Evolutionary conservation across 108 stramenopile genomes (phyloP), one percentile per base, ranked within the genome.

Genomic region (Fistulifera pelliculosa): DNA sequence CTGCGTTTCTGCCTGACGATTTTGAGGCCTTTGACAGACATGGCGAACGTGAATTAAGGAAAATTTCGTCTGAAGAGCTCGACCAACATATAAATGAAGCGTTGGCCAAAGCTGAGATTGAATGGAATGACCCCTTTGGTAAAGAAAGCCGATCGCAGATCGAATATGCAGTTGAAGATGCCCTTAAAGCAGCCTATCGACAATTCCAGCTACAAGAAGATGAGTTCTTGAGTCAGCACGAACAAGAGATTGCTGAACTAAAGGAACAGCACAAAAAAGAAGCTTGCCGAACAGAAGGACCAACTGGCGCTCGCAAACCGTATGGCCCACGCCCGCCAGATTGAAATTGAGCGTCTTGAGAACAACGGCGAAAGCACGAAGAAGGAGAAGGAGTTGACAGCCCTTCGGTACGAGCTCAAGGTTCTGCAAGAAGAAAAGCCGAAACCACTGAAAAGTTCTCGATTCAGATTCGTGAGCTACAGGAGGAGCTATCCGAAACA

Each of bases 1-100:
- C 62, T 41, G 61, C 62, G 1, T 58, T 58, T 59, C 28, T 63
- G n/a, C 58, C 57, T 0, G 69, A 70, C 35, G 69, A 70, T 58
- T 61, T 62, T 52, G 31, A 35, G 31, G 31, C 31, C 3, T 35
- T 6, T 35, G 31, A 35, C 8, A 35, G 31, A 35, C 26, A 52
- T 24, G 15, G 22, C 5, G 22, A 43, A 25, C 16, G 21, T 5
- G 17, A 18, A 22, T 6, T 21, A 47, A 2, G 19, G 19, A 22
- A 47, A 18, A 22, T 47, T 8, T 47, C 44, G 21, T 47, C 44
- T 8, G 44, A 18, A 18, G 44, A 47, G 44, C 21, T 47, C 6
- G 44, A 47, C 10, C 44, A 22, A 22, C 19, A 21, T 10, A 22
- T 47, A 3, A 22, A 18, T 47, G 44, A 47, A 22, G 44, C 44